Evolutionary conservation across 192 early-diverging fungal species (phyloP).

Genomic region (Neocallimastix lanati): DNA sequence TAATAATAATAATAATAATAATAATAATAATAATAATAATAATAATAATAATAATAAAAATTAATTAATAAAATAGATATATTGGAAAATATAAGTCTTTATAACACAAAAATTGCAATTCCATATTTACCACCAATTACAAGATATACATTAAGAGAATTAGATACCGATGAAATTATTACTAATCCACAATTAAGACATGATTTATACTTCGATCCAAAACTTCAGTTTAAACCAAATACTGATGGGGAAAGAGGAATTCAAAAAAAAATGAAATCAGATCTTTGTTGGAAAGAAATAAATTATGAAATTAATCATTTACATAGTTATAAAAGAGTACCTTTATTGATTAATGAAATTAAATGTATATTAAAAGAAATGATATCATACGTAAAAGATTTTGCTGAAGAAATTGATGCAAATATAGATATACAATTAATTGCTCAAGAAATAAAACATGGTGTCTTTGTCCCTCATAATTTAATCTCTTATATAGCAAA

Average conservation of each 20-base stretch:
- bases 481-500: slow-evolving; percentile 39
- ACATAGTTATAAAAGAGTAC: slow-evolving; percentile 20
- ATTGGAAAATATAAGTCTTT: neutral
- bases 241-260: slow-evolving; percentile 49
- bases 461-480: slow-evolving; percentile 33
- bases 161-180: slow-evolving; percentile 65
- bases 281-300: slow-evolving; percentile 54
- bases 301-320: slow-evolving; percentile 23
- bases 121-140: slow-evolving; percentile 53
- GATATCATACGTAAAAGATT: slow-evolving; percentile 18
- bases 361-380: slow-evolving; percentile 50
- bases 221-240: slow-evolving; percentile 78
- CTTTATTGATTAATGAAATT: slow-evolving; percentile 56
- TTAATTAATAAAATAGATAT: neutral
- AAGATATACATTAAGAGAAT: slow-evolving; percentile 69
- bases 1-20: too few relatives aligned
- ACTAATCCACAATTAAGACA: slow-evolving; percentile 71
- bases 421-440: slow-evolving; percentile 25
- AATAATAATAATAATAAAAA: too few relatives aligned
- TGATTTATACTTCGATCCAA: slow-evolving; percentile 74
- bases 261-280: slow-evolving; percentile 34
- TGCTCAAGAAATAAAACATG: slow-evolving; percentile 34
- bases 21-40: too few relatives aligned
- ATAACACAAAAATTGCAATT: neutral
- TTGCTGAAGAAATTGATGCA: slow-evolving; percentile 18